Percentiles rank a stretch among this genome's conserved stretches.
Conservation (phyloP, 2,329 filamentous ascomycete genomes). For the Akanthomyces uredinophilus region DNA sequence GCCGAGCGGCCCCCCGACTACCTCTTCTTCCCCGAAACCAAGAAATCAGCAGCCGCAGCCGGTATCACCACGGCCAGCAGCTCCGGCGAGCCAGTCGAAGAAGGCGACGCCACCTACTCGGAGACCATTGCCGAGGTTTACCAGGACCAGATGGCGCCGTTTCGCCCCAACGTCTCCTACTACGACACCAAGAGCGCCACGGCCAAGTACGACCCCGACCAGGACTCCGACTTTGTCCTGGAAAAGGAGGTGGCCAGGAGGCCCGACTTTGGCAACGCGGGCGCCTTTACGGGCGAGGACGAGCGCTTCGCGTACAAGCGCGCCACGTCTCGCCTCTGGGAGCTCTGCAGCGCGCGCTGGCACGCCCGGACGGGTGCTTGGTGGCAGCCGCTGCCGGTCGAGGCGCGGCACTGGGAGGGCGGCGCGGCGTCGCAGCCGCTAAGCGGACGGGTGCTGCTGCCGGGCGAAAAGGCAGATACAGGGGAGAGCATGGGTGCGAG, state of each 20-base stretch:
- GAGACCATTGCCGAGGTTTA: constrained; percentile 60
- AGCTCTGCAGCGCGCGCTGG: constrained; percentile 71
- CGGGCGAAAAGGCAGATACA: constrained; percentile 3
- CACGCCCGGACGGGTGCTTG: constrained; percentile 59
- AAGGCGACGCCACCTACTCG: constrained; percentile 36
- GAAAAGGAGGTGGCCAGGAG: constrained; percentile 23
- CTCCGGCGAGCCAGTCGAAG: constrained; percentile 17
- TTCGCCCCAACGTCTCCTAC: constrained; percentile 70
- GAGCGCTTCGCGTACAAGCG: constrained; percentile 78
- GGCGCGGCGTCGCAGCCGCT: constrained; percentile 24
- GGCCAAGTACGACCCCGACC: constrained; percentile 49
- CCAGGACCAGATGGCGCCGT: constrained; percentile 70
- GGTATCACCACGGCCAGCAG: neutral
- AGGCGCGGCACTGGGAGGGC: constrained; percentile 64
- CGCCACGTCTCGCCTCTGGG: constrained; percentile 72
- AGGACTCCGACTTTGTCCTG: constrained; percentile 51
- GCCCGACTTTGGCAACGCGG: constrained; percentile 63
- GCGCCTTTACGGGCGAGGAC: constrained; percentile 72
- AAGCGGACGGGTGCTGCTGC: constrained; percentile 3
- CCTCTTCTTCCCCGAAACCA: constrained; percentile 68
- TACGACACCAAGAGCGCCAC: constrained; percentile 48
- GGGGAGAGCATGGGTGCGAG: constrained; percentile 31
- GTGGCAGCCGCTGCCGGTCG: constrained; percentile 64
- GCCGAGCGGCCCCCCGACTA: constrained; percentile 65
- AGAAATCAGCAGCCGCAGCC: constrained; percentile 16